These are phyloP conservation scores for Afroboletus lepidellus DNA, from an alignment of 1,284 basidiomycete genomes.

Conservation along the genomic window DNA sequence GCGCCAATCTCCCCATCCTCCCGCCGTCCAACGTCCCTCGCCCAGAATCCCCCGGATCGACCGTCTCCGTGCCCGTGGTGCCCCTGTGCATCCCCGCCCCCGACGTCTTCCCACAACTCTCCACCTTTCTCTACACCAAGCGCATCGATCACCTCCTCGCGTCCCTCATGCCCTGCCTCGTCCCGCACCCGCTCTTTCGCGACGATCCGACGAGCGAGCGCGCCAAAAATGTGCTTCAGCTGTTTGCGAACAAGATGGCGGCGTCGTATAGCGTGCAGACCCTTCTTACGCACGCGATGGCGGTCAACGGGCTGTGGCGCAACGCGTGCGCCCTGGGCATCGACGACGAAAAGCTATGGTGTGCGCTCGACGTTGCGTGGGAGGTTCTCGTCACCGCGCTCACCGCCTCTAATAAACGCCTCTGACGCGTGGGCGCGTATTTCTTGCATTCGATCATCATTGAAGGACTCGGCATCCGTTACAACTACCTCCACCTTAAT, in stretches of 20 bases:
- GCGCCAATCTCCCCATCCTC: slow-evolving; percentile 48
- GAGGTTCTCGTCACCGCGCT: slow-evolving; percentile 46
- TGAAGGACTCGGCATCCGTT: slow-evolving; percentile 12
- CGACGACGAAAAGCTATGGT: slow-evolving; percentile 53
- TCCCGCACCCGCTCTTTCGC: slow-evolving; percentile 21
- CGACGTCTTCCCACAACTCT: slow-evolving; percentile 49
- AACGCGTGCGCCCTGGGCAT: slow-evolving; percentile 62
- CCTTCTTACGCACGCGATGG: slow-evolving; percentile 40
- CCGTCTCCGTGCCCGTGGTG: slow-evolving; percentile 44
- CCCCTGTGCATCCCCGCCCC: slow-evolving; percentile 49
- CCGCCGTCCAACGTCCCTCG: slow-evolving; percentile 24
- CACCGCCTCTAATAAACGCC: slow-evolving; percentile 19
- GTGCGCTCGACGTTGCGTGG: slow-evolving; percentile 56
- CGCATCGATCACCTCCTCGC: slow-evolving; percentile 43
- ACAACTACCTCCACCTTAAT: slow-evolving; percentile 13
- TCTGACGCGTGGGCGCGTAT: slow-evolving; percentile 6
- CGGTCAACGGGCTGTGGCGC: slow-evolving; percentile 56
- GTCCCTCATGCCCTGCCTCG: slow-evolving; percentile 33
- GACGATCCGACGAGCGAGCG: slow-evolving; percentile 14
- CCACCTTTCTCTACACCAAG: slow-evolving; percentile 50
- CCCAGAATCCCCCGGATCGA: slow-evolving; percentile 17
- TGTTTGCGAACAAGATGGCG: slow-evolving; percentile 33
- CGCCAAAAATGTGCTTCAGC: slow-evolving; percentile 11
- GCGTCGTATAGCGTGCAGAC: slow-evolving; percentile 27
- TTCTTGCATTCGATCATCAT: slow-evolving; percentile 1